These are phyloP conservation scores for Chrysopogon serrulatus DNA, from an alignment of 176 grass and related monocot species.

Conservation along the genomic window DNA sequence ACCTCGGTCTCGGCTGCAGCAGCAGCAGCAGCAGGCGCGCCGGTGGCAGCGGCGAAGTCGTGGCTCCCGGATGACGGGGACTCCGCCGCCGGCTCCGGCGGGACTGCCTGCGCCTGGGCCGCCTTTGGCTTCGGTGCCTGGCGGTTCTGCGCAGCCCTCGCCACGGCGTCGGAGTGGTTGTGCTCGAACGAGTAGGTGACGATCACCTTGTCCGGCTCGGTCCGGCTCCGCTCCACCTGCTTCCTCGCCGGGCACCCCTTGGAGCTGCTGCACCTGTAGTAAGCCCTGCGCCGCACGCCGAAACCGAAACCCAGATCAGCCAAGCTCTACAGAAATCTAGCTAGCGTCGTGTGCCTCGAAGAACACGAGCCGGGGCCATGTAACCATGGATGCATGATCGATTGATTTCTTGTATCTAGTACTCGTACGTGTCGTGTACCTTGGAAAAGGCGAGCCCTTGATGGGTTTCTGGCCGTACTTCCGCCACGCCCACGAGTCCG, in stretches of 20 bases:
- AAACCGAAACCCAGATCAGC: not conserved
- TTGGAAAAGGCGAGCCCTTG: conserved; percentile 91
- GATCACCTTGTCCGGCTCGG: conserved; percentile 56
- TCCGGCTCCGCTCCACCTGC: conserved; percentile 73
- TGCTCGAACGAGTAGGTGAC: conserved; percentile 94
- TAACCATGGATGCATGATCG: not conserved
- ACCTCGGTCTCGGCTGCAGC: not conserved
- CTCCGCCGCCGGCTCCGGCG: not conserved
- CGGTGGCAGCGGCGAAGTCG: not conserved
- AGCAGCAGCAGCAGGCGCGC: not conserved
- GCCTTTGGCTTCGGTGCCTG: conserved; percentile 26
- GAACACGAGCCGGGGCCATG: not conserved
- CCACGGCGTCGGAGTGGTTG: conserved; percentile 50
- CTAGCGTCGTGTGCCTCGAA: too few relatives aligned
- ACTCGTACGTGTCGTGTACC: conserved; percentile 15
- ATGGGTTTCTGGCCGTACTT: conserved; percentile 99
- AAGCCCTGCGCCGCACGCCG: conserved; percentile 40
- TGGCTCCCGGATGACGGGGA: conserved; percentile 25
- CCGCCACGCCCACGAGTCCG: conserved; percentile 85
- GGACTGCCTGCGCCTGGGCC: not conserved
- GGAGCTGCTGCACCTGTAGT: conserved; percentile 85
- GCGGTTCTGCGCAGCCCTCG: conserved; percentile 38
- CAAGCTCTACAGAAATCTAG: not conserved
- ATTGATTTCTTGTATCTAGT: not conserved
- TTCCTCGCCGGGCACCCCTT: conserved; percentile 97